phyloP scores from a whole-genome alignment of 1,284 basidiomycete genomes.

The Wallemia mellicola region DNA sequence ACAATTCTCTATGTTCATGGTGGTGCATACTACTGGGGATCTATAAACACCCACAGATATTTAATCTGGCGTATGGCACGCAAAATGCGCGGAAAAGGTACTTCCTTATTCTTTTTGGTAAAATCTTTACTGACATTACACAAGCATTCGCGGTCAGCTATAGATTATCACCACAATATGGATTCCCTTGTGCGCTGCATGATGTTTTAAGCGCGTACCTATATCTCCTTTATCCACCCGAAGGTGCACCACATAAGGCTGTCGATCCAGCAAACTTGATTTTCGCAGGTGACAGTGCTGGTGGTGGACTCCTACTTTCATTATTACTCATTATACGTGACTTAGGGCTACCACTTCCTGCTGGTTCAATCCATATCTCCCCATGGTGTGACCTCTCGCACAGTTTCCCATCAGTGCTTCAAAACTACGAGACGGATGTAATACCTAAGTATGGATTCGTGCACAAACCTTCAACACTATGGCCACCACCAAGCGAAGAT shows the following conservation, averaged over 20 bases:
- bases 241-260: conserved; percentile 35
- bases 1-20: background rate
- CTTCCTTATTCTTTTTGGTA: conserved; percentile 22
- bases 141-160: conserved; percentile 43
- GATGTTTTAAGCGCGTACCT: conserved; percentile 55
- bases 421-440: conserved; percentile 57
- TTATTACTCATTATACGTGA: conserved; percentile 80
- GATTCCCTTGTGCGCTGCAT: conserved; percentile 80
- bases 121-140: background rate
- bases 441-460: conserved; percentile 22
- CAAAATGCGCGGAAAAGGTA: conserved; percentile 63
- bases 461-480: conserved; percentile 60
- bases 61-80: conserved; percentile 59
- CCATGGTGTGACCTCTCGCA: conserved; percentile 56
- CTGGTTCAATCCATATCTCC: conserved; percentile 54
- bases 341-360: conserved; percentile 44
- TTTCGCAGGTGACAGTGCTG: conserved; percentile 73
- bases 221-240: conserved; percentile 41
- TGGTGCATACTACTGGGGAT: conserved; percentile 21
- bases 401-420: conserved; percentile 62
- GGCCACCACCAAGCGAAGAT: conserved; percentile 64
- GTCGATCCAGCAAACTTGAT: conserved; percentile 50
- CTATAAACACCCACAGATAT: conserved; percentile 20
- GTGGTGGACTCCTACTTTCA: conserved; percentile 59
- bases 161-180: conserved; percentile 70